Evolutionary conservation across 768 basidiomycete genomes (phyloP).

Genomic region (Russula foetens): DNA sequence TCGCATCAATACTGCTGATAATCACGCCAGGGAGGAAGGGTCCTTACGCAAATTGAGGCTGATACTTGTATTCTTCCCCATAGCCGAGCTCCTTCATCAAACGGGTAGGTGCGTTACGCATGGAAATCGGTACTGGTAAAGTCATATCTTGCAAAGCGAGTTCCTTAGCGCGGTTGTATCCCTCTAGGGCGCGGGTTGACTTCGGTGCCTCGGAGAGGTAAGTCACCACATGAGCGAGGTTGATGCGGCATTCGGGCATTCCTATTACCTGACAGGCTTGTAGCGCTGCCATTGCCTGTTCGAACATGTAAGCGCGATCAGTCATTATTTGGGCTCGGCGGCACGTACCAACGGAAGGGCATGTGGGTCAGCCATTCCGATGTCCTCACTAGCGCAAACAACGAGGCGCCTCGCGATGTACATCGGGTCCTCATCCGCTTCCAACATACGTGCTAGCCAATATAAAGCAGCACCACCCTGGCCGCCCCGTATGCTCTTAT

Average conservation of each 20-base stretch:
- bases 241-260: slow-evolving; percentile 80
- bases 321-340: background rate
- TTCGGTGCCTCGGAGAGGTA: slow-evolving; percentile 79
- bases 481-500: slow-evolving; percentile 74
- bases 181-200: slow-evolving; percentile 70
- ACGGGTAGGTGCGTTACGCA: slow-evolving; percentile 74
- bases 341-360: slow-evolving; percentile 61
- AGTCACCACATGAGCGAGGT: slow-evolving; percentile 68
- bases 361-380: slow-evolving; percentile 70
- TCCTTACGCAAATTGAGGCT: slow-evolving; percentile 38
- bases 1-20: background rate
- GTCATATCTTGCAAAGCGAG: slow-evolving; percentile 47
- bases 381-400: slow-evolving; percentile 80
- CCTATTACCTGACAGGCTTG: slow-evolving; percentile 63
- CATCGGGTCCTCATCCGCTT: slow-evolving; percentile 72
- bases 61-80: slow-evolving; percentile 41
- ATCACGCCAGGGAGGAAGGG: background rate
- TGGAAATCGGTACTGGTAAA: slow-evolving; percentile 57
- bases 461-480: slow-evolving; percentile 77
- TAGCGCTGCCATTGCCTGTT: slow-evolving; percentile 52
- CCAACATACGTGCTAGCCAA: slow-evolving; percentile 82
- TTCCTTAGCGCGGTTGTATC: slow-evolving; percentile 58
- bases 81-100: slow-evolving; percentile 51
- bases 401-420: slow-evolving; percentile 69
- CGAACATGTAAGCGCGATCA: background rate